These are phyloP conservation scores for Nannizziopsis arthrosporioides DNA, from an alignment of 2,329 filamentous ascomycete species.

Conservation along the genomic window DNA sequence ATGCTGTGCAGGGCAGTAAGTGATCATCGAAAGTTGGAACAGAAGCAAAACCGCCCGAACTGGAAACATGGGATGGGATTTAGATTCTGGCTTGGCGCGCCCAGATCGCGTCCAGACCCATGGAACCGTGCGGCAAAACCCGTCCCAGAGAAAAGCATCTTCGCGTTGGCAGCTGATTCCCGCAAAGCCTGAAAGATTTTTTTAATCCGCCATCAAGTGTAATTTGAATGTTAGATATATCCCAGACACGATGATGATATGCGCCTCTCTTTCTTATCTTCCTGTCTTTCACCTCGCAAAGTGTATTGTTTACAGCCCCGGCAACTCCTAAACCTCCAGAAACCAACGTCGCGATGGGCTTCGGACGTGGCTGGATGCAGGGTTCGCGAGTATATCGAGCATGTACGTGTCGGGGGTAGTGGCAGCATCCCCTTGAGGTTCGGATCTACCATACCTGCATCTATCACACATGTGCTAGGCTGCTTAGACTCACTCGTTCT, in stretches of 20 bases:
- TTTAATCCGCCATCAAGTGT: too few relatives aligned
- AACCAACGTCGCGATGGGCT: conserved; percentile 6
- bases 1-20: too few relatives aligned
- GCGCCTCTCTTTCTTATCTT: conserved; percentile 13
- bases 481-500: background rate
- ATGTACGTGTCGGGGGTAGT: conserved; percentile 22
- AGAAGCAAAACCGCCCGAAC: too few relatives aligned
- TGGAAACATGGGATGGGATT: too few relatives aligned
- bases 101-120: too few relatives aligned
- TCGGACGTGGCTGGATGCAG: background rate
- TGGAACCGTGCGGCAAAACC: too few relatives aligned
- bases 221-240: background rate
- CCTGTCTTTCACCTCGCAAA: background rate
- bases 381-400: conserved; percentile 19
- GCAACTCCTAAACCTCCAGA: conserved; percentile 1
- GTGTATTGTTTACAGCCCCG: background rate
- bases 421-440: conserved; percentile 23
- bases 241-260: conserved; percentile 17
- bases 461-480: background rate
- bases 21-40: too few relatives aligned
- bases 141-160: background rate
- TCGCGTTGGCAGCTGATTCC: background rate
- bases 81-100: too few relatives aligned
- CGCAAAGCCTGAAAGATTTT: too few relatives aligned
- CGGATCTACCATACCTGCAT: background rate